phyloP scores from a whole-genome alignment of 2,329 filamentous ascomycete genomes.

The Colletotrichum abscissum region DNA sequence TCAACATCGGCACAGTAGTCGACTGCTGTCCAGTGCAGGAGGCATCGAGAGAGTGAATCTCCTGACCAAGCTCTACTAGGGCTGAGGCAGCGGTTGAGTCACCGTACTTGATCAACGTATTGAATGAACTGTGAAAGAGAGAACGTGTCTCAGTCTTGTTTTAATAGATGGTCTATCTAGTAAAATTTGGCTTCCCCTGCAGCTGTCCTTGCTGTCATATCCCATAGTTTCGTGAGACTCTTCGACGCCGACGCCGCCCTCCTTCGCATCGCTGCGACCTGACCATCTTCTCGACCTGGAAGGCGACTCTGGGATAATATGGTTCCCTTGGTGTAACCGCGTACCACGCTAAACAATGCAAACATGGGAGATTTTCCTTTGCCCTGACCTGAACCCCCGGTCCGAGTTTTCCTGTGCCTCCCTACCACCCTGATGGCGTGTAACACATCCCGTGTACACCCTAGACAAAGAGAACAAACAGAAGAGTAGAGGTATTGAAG shows the following conservation, averaged over 20 bases:
- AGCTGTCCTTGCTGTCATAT: background rate
- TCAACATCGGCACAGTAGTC: too few species aligned
- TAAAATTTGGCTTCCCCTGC: background rate
- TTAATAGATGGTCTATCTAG: background rate
- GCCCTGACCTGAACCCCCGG: background rate
- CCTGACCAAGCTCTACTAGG: too few species aligned
- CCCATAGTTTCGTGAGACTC: background rate
- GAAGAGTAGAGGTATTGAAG: background rate
- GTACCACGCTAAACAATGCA: slow-evolving; percentile 23
- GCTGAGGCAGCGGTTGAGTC: too few species aligned
- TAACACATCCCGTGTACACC: background rate
- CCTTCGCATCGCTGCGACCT: background rate
- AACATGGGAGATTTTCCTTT: slow-evolving; percentile 5
- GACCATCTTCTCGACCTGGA: background rate
- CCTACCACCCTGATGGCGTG: background rate
- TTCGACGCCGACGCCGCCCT: slow-evolving; percentile 1
- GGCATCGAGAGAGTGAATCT: too few species aligned
- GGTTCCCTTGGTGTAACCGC: background rate
- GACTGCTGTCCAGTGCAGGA: too few species aligned
- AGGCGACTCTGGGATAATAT: background rate
- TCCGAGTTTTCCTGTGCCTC: background rate
- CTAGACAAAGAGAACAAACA: background rate
- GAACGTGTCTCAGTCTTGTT: background rate
- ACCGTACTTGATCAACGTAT: background rate
- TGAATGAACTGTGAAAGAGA: background rate